Evolutionary conservation across 2,329 filamentous ascomycete species (phyloP).

Genomic region (Pseudogymnoascus sp.): DNA sequence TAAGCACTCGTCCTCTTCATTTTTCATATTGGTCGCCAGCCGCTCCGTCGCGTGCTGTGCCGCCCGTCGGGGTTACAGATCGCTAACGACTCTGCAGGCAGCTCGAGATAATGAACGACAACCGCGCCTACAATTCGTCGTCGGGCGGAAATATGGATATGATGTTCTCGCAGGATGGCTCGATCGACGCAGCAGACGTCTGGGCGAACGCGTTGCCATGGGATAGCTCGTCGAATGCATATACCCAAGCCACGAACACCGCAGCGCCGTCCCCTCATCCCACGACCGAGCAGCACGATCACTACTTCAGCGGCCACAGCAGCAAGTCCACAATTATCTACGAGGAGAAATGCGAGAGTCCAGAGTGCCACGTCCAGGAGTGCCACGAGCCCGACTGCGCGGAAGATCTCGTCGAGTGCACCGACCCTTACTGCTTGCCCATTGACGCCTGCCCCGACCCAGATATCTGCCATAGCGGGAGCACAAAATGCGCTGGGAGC

Average conservation of each 20-base stretch:
- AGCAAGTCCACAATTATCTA: not conserved
- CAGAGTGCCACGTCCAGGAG: slow-evolving; percentile 1
- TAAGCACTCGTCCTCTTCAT: not conserved
- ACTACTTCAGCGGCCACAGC: not conserved
- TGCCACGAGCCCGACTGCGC: slow-evolving; percentile 3
- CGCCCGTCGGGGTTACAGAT: not conserved
- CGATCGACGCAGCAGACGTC: not conserved
- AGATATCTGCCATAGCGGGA: not conserved
- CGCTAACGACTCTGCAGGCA: not conserved
- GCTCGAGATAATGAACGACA: slow-evolving; percentile 6
- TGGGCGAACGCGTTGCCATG: slow-evolving; percentile 4
- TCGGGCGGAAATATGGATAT: not conserved
- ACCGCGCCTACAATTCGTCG: not conserved
- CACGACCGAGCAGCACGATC: not conserved
- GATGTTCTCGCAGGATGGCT: not conserved
- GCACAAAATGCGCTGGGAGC: not conserved
- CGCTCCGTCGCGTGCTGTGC: not conserved
- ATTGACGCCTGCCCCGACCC: not conserved
- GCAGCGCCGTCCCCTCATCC: not conserved
- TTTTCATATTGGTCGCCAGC: not conserved
- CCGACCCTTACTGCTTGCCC: not conserved
- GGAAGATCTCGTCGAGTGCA: not conserved
- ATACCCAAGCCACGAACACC: not conserved
- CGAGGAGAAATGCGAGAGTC: slow-evolving; percentile 4
- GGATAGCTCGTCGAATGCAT: slow-evolving; percentile 1